A percentile compares a stretch with the other conserved stretches of the same genome.
Evolutionary conservation across 805 yeast species (phyloP).

Genomic region (Yamadazyma takamatsuzukensis): DNA sequence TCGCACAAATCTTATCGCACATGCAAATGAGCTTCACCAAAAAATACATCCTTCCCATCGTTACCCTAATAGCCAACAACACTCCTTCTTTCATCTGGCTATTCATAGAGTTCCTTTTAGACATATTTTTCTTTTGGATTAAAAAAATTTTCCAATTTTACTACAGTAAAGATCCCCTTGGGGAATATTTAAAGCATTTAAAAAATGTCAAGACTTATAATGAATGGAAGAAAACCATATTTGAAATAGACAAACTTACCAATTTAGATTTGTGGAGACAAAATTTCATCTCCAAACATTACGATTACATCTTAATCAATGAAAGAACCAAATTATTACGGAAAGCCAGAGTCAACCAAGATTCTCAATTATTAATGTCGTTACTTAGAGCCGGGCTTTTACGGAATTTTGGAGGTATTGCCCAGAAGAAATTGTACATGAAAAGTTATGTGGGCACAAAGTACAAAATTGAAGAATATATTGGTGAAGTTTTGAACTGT

Average conservation of each 20-base stretch:
- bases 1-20: constrained; percentile 1
- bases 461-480: constrained; percentile 80
- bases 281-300: constrained; percentile 74
- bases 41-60: constrained; percentile 17
- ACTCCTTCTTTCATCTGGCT: constrained; percentile 40
- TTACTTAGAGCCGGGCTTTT: constrained; percentile 77
- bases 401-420: constrained; percentile 88
- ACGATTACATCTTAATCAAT: constrained; percentile 79
- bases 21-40: constrained; percentile 6
- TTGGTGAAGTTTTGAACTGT: constrained; percentile 68
- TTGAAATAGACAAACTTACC: constrained; percentile 47
- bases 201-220: constrained; percentile 54
- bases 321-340: constrained; percentile 63
- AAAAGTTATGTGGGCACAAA: constrained; percentile 88
- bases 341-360: constrained; percentile 57
- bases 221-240: constrained; percentile 63
- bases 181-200: constrained; percentile 46
- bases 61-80: constrained; percentile 28
- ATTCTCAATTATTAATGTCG: constrained; percentile 57
- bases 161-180: constrained; percentile 39
- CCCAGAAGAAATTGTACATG: constrained; percentile 73
- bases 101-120: constrained; percentile 39
- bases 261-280: constrained; percentile 63
- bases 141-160: constrained; percentile 32
- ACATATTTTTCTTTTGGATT: constrained; percentile 47